Evolutionary conservation across 225 moss, liverwort and hornwort genomes (phyloP).

Genomic region (Rhytidiadelphus loreus): DNA sequence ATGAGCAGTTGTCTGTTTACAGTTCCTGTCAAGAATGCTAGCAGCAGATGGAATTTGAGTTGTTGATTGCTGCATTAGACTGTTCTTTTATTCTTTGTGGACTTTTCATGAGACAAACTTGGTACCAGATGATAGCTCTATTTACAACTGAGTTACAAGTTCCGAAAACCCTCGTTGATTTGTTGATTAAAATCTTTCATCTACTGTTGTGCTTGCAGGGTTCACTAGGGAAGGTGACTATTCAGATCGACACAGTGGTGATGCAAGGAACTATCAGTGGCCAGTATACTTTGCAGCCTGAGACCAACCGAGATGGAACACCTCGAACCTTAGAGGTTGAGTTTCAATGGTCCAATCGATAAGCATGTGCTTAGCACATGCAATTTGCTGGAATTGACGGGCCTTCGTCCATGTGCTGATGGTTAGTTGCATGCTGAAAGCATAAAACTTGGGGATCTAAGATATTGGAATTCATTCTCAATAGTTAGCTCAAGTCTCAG

Average conservation of each 20-base stretch:
- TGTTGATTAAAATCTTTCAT: neutral
- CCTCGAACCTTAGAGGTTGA: constrained; percentile 87
- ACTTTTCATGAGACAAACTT: neutral
- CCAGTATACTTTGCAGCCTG: constrained; percentile 83
- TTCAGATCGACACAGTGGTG: constrained; percentile 93
- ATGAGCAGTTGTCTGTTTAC: neutral
- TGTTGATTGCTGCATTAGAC: neutral
- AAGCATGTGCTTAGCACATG: neutral
- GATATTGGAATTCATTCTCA: neutral
- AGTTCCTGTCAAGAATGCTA: neutral
- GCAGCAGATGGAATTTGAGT: neutral
- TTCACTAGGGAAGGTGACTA: constrained; percentile 88
- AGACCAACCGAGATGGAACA: constrained; percentile 90
- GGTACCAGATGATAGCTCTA: neutral
- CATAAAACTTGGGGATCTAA: neutral
- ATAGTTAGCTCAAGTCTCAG: neutral
- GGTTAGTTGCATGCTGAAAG: constrained; percentile 1
- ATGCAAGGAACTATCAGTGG: constrained; percentile 78
- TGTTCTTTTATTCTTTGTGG: neutral
- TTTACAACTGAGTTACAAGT: neutral
- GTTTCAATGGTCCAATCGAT: constrained; percentile 99
- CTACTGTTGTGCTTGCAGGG: constrained; percentile 38
- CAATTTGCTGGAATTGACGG: neutral
- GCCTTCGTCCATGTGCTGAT: neutral
- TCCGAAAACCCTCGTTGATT: neutral